phyloP scores from a whole-genome alignment of 352 stramenopile genomes.

The Phytophthora ohioensis region DNA sequence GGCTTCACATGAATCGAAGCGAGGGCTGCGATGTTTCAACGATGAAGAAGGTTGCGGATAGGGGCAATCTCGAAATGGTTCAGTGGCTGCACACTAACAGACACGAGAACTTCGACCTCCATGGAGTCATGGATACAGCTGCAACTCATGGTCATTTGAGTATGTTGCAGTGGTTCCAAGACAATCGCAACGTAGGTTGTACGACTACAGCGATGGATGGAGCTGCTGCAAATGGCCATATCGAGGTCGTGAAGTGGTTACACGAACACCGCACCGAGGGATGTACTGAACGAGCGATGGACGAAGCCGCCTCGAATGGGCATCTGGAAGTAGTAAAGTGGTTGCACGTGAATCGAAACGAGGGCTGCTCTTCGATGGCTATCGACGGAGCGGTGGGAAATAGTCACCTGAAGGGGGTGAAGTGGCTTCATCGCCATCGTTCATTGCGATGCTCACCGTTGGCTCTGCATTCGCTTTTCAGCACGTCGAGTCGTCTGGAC shows the following conservation, averaged over 20 bases:
- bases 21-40: conserved; percentile 9
- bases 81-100: no score
- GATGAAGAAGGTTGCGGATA: neutral
- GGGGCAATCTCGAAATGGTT: neutral
- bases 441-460: conserved; percentile 2
- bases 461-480: conserved; percentile 12
- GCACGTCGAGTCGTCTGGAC: neutral
- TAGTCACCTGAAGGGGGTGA: neutral
- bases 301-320: conserved; percentile 3
- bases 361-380: conserved; percentile 4
- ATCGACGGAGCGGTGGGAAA: conserved; percentile 10
- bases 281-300: neutral
- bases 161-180: conserved; percentile 4
- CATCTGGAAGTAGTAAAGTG: conserved; percentile 15
- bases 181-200: neutral
- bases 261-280: no score
- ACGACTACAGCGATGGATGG: neutral
- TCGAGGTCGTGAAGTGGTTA: no score
- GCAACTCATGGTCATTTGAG: neutral
- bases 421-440: conserved; percentile 5
- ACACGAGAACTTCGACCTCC: conserved; percentile 1
- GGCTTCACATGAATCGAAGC: neutral
- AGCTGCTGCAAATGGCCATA: no score
- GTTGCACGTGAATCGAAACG: conserved; percentile 14
- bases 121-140: conserved; percentile 5